Evolutionary conservation across 2,329 filamentous ascomycete species (phyloP), one percentile per base, ranked within the genome.

Genomic region (Claviceps paspali): DNA sequence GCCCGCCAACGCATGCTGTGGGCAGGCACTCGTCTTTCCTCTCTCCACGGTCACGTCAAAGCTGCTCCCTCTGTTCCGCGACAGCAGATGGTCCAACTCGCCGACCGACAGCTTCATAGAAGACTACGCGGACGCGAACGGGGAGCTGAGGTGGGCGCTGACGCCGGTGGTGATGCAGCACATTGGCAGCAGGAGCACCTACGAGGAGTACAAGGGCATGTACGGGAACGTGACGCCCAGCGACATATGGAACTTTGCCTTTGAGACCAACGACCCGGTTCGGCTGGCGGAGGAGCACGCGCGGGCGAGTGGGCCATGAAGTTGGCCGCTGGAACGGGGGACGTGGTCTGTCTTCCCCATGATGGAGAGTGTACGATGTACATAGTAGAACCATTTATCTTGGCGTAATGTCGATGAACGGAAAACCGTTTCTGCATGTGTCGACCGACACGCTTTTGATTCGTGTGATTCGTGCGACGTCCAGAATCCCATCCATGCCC

Each of bases 81-180:
- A 21, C 5, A 34, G 34, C 9, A 31, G 36, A 19, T 40, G 31
- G 38, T 36, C 32, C 21, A 23, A 30, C 12, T 17, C 24, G 7
- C 29, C 39, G 3, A 39, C 34, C 3, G 39, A 43, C 27, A 41
- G 38, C 34, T 41, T 43, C 30, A 43, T 43, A 2, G 39, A 43
- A 33, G 33, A 32, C 18, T 22, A 36, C 18, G 41, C 41, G 3
- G 33, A 35, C 15, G 29, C 21, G 7, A 39, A n/a, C 17, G 30
- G 30, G 6, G 31, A 23, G 8, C 12, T 39, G 27, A 33, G 41
- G 8, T 43, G 34, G 34, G 41, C 29, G 6, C 12, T 43, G 29
- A 39, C 33, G 12, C 41, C 39, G 3, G 36, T 41, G 2, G 33
- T 43, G 8, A 23, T 43, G 36, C 41, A 43, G 30, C 41, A 43